Evolutionary conservation across 192 early-diverging fungal species (phyloP), one percentile per base, ranked within the genome.

Genomic region (Podila verticillata): DNA sequence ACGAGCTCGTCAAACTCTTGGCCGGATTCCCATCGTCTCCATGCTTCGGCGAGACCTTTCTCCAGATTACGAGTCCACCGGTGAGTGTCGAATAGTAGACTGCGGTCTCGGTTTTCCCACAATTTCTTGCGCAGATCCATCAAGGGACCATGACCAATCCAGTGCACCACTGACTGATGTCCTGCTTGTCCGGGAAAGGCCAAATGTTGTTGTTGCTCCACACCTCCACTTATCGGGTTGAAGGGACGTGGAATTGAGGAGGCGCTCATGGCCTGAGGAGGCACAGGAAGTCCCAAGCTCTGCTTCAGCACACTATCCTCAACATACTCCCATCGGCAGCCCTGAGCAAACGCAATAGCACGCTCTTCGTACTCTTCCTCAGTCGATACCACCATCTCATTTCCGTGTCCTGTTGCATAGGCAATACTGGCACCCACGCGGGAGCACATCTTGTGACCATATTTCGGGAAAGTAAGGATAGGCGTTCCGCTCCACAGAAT

Each of bases 401-500:
- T 68, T 15, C 90, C 92, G 67, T 83, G 87, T 10, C 93, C 95
- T 7, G 95, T 95, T 2, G 95, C 95, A 63, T 88, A 90, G 8
- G 89, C 93, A n/a, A 97, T 91, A 32, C 91, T 92, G 2, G 95
- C 94, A 0, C 93, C 95, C 8, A 98, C 96, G 48, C 96, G 87
- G 34, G 91, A 92, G 65, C 95, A 96, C 90, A 95, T 92, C 83
- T 96, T 96, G 85, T 97, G 96, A 57, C 87, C 84, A 72, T 96
- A 90, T 30, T 94, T 91, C 32, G 95, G 93, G 85, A 89, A 96
- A 5, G 96, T 98, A 34, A 98, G 78, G 44, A 98, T 90, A 9
- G 96, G 96, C 7, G 96, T 98, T 13, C 96, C 96, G 35, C 91
- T 92, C 95, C 95, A 98, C 56, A 98, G 83, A 58, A 96, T 97